Conservation (phyloP, 768 basidiomycete genomes). For the Tylopilus felleus region DNA sequence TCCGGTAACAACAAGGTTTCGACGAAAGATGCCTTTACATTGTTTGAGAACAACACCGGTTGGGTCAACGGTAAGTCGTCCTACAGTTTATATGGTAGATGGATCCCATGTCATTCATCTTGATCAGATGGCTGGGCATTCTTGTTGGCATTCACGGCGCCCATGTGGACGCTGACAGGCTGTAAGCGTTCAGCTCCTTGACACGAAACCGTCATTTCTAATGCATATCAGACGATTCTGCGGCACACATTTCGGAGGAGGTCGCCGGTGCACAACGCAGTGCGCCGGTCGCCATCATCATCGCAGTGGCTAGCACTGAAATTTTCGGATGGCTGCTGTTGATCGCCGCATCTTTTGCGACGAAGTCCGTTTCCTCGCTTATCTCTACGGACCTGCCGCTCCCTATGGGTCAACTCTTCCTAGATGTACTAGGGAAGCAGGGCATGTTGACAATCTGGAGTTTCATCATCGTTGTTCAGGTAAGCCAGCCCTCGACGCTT, state of each 20-base stretch:
- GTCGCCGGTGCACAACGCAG: conserved; percentile 58
- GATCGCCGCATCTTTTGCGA: conserved; percentile 65
- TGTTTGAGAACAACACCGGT: conserved; percentile 69
- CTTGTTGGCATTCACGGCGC: conserved; percentile 65
- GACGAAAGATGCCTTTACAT: conserved; percentile 62
- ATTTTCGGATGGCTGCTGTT: conserved; percentile 62
- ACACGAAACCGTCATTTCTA: background rate
- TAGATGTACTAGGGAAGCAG: conserved; percentile 58
- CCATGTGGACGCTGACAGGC: conserved; percentile 79
- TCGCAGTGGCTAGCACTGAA: conserved; percentile 59
- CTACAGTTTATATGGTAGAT: background rate
- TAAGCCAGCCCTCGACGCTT: conserved; percentile 10
- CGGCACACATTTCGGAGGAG: conserved; percentile 74
- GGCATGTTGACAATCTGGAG: conserved; percentile 76
- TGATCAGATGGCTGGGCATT: conserved; percentile 69
- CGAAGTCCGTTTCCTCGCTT: conserved; percentile 49
- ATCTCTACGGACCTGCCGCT: conserved; percentile 51
- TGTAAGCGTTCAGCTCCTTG: conserved; percentile 40
- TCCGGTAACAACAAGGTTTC: conserved; percentile 60
- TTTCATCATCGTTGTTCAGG: conserved; percentile 63
- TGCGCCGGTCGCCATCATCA: conserved; percentile 66
- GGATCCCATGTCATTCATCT: background rate
- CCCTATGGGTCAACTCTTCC: conserved; percentile 70
- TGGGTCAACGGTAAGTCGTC: conserved; percentile 53
- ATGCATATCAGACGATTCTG: conserved; percentile 58